Percentiles rank a stretch among this genome's conserved stretches.
Evolutionary conservation across 345 rosid species (phyloP).

Genomic region (Durio zibethinus): DNA sequence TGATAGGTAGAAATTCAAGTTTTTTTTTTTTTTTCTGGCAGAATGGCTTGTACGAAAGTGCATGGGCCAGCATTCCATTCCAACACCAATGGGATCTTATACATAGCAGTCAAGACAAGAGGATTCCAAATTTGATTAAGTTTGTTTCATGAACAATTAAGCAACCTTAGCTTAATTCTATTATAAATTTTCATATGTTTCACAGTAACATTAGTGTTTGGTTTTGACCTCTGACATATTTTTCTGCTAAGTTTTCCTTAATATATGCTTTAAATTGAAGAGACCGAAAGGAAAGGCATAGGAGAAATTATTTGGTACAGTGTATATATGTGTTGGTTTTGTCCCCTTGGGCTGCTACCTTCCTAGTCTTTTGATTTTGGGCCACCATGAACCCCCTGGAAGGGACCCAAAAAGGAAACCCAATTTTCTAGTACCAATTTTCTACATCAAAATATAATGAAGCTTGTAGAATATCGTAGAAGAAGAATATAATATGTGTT

Average conservation of each 20-base stretch:
- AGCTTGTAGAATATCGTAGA: background rate
- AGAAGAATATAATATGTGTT: background rate
- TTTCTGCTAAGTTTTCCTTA: background rate
- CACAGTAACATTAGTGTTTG: background rate
- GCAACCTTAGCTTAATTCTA: background rate
- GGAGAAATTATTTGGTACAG: too few species aligned
- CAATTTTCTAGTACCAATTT: background rate
- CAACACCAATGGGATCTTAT: background rate
- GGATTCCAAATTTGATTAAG: conserved; percentile 9
- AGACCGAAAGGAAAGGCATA: background rate
- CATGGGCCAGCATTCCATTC: background rate
- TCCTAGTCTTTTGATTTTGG: background rate
- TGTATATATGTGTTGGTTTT: too few species aligned
- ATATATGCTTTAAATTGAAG: background rate
- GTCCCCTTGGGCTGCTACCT: background rate
- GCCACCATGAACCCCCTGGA: background rate
- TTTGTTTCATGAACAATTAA: conserved; percentile 13
- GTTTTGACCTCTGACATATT: background rate
- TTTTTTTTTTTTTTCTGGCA: background rate
- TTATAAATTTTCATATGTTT: background rate
- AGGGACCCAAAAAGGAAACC: background rate
- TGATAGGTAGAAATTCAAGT: background rate
- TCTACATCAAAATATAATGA: background rate
- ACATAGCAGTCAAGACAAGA: background rate
- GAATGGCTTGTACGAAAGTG: background rate